Base-by-base conservation (phyloP, 306 rosid species). In the Begonia loranthoides region DNA sequence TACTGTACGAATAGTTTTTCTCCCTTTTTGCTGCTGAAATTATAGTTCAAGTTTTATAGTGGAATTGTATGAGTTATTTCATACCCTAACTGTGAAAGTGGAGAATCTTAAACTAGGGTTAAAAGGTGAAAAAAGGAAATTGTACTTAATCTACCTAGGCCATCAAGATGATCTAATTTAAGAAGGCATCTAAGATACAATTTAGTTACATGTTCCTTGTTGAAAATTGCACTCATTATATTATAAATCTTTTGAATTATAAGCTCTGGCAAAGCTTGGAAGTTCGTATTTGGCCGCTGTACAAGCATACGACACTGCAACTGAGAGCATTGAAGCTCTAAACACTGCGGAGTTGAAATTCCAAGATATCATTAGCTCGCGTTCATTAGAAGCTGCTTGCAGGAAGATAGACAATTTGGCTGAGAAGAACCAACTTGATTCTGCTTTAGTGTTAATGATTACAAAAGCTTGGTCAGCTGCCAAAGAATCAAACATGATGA, bases 401-500 rank as follows among this genome's bases (percentile, higher is more conserved):
- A 76, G 73, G 75, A 90, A 90, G 86, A 85, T 90, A 73, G 95
- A 90, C 75, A 64, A 55, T 63, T 75, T 90, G 75, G 99, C 95
- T 33, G 87, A 70, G 73, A 90, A 80, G 71, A 82, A 73, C 50
- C 79, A 90, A 61, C 94, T 90, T 4, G 95, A 90, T 64, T 80
- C 95, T 3, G 64, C 99, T 16, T 69, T 86, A 71, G 99, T 76
- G 51, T 72, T 90, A 82, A 90, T 86, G 99, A 83, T 90, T 66
- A 74, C 94, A 59, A 90, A 90, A 76, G 95, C 99, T 59, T 90
- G 94, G 94, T 83, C 95, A 28, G 94, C 85, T 45, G 92, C 99
- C 19, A 90, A 90, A 70, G 95, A 90, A 68, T 62, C 92, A 5
- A 78, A 68, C 76, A 80, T 90, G 95, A 57, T 69, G 41, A 78